Percentiles rank a stretch among this genome's conserved stretches.
phyloP scores from a whole-genome alignment of 2,329 filamentous ascomycete genomes.

The Claviceps paspali region DNA sequence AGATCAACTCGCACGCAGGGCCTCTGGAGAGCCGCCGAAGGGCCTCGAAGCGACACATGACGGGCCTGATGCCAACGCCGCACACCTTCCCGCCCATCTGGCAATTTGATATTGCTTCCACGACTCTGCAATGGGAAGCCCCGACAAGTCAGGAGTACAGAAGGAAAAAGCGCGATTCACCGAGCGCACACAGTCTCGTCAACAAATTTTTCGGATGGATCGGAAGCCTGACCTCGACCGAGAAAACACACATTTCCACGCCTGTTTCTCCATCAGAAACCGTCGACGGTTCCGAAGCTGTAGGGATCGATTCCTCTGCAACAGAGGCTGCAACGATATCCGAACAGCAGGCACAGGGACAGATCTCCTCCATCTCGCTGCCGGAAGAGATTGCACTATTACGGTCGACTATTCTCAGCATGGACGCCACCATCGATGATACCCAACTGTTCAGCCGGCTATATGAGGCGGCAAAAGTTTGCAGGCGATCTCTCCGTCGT shows the following conservation, averaged over 20 bases:
- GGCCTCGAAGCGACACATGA: constrained; percentile 37
- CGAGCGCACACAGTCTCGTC: constrained; percentile 10
- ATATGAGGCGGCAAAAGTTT: neutral
- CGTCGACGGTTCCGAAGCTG: constrained; percentile 4
- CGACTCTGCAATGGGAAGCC: constrained; percentile 37
- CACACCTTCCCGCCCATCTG: constrained; percentile 25
- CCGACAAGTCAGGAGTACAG: constrained; percentile 22
- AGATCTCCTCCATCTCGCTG: neutral
- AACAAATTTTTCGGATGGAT: constrained; percentile 17
- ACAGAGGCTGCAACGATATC: neutral
- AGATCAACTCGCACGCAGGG: constrained; percentile 30
- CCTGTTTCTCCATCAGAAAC: neutral
- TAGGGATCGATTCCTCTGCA: neutral
- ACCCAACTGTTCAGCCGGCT: constrained; percentile 5
- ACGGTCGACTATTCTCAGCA: constrained; percentile 5
- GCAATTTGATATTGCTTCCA: constrained; percentile 29
- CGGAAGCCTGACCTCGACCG: constrained; percentile 9
- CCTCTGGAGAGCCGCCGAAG: constrained; percentile 40
- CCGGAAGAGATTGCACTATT: constrained; percentile 8
- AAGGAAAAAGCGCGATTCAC: constrained; percentile 10
- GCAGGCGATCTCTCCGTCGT: constrained; percentile 7
- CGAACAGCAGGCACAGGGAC: neutral
- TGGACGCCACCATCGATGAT: constrained; percentile 2
- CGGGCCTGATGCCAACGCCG: constrained; percentile 28
- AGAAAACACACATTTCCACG: constrained; percentile 9